phyloP scores from a whole-genome alignment of 2,329 filamentous ascomycete genomes.

The Talaromyces sp. region DNA sequence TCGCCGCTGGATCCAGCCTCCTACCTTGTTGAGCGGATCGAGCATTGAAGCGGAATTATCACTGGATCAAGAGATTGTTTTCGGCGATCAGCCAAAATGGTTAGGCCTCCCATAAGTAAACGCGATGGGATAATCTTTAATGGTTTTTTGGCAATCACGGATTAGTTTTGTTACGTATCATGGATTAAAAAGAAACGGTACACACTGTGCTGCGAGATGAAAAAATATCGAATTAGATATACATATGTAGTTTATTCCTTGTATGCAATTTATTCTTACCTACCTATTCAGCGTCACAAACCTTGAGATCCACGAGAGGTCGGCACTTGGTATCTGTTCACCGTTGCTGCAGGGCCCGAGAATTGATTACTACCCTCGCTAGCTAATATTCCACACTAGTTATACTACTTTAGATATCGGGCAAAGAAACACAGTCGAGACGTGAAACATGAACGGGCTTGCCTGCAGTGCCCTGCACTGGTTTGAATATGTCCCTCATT shows the following conservation, averaged over 20 bases:
- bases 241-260: neutral
- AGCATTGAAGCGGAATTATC: neutral
- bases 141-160: neutral
- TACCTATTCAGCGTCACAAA: neutral
- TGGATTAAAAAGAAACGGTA: too few species aligned
- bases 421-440: neutral
- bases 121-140: neutral
- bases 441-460: too few species aligned
- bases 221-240: neutral
- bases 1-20: conserved; percentile 13
- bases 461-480: neutral
- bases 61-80: conserved; percentile 2
- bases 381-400: neutral
- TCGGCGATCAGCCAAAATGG: neutral
- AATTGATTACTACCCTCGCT: too few species aligned
- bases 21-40: neutral
- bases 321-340: neutral
- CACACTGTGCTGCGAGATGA: neutral
- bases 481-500: neutral
- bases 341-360: neutral
- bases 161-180: neutral
- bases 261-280: neutral
- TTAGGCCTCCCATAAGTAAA: neutral
- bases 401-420: neutral
- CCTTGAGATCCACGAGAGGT: neutral